A percentile compares a stretch with the other conserved stretches of the same genome.
phyloP scores from a whole-genome alignment of 1,284 basidiomycete genomes.

The Sporisorium graminicola region DNA sequence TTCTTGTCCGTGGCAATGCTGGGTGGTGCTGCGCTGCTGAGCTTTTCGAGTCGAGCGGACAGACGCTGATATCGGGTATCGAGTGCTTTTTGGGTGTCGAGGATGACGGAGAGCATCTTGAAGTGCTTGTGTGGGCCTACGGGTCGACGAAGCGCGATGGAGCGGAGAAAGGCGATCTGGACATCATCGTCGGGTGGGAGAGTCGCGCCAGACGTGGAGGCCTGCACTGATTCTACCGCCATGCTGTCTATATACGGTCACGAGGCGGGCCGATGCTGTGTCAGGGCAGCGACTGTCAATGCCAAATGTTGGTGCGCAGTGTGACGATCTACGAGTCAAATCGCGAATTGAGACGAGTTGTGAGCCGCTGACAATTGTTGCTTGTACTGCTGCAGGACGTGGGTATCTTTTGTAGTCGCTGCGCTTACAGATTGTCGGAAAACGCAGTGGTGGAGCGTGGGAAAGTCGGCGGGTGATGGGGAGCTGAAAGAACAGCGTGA shows the following conservation, averaged over 20 bases:
- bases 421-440: neutral
- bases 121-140: constrained; percentile 64
- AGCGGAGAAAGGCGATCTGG: constrained; percentile 57
- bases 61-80: constrained; percentile 32
- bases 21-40: constrained; percentile 36
- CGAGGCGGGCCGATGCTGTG: neutral
- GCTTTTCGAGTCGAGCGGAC: constrained; percentile 34
- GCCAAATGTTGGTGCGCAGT: neutral
- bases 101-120: constrained; percentile 56
- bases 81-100: constrained; percentile 46
- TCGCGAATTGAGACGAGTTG: neutral
- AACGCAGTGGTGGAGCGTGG: neutral
- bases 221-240: constrained; percentile 12
- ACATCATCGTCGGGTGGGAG: constrained; percentile 43
- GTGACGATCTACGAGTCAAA: neutral
- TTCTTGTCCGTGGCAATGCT: constrained; percentile 33
- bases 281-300: neutral
- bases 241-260: constrained; percentile 3
- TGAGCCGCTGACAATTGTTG: neutral
- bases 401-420: neutral
- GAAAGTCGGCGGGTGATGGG: neutral
- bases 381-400: neutral
- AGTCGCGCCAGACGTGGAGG: constrained; percentile 19
- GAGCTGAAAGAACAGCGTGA: neutral
- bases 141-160: constrained; percentile 55